Base-by-base conservation (phyloP, 495 filamentous ascomycete species). In the Penicillium coprophilum region DNA sequence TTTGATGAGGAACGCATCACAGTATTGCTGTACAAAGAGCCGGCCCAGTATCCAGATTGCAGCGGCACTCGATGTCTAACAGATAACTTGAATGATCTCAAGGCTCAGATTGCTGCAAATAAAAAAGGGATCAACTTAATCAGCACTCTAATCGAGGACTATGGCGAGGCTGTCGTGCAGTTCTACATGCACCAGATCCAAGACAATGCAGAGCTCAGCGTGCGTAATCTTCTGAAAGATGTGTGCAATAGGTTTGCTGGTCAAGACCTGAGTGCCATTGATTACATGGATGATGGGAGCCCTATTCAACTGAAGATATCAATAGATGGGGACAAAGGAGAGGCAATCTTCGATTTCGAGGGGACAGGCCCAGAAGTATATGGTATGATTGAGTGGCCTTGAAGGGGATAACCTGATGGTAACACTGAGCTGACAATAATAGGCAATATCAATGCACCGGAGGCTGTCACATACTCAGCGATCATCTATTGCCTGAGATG, bases 161-260 rank as follows among this genome's bases (percentile, higher is more conserved):
- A 96, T 58, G 87, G 89, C n/a, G 88, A 93, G 65, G 81, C 87
- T 1, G 89, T 90, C 0, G 94, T 97, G 1, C 84, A 92, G 61
- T 91, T 93, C 69, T 97, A 97, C 71, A 98, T 97, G 93, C 69
- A 81, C 13, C 86, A 83, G 45, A 98, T 98, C 64, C 93, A 98
- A 67, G 83, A 87, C 50, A 97, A 96, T 63, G 94, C 93, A 20
- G 92, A 95, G 63, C 67, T 84, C 8, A 87, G 86, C 60, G 93
- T 97, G 9, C 81, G 89, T 46, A 86, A 82, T 56, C 78, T 96
- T 4, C 78, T 97, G 20, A 93, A 88, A 62, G 71, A 83, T 8
- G 86, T 96, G 27, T 82, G 84, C 62, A 80, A 80, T 59, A 78
- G 86, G 11, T 94, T 93, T 63, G 75, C 87, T 64, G 88, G 88